Evolutionary conservation across 2,329 filamentous ascomycete species (phyloP), one percentile per base, ranked within the genome.

Genomic region (Myotisia sp.): DNA sequence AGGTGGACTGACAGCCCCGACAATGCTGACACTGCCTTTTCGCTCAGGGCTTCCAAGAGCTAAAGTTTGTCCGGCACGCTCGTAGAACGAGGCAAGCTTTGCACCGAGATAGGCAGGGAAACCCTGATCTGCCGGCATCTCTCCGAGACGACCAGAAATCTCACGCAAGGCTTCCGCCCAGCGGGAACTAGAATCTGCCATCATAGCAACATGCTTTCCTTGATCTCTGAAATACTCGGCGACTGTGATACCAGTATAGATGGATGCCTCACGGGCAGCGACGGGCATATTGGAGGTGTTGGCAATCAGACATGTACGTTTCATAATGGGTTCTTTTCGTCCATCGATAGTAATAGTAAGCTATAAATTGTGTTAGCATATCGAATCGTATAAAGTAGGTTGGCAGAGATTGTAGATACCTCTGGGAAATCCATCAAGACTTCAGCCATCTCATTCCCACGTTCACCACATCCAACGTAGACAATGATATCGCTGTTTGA

Each of bases 271-370:
- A 65, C 90, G 84, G 41, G 90, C 90, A 44, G 90, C 90, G 53
- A 98, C 90, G 42, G 90, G 90, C 90, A 98, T 98, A 70, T 98
- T 98, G 50, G 90, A 98, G 27, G 90, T 98, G 65, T 98, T 98
- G 59, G 90, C 90, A 55, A 98, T 95, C 41, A 98, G 71, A 14
- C 85, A 92, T 10, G 90, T 98, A 59, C 90, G 87, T 75, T 98
- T 98, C 90, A 98, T 98, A 68, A 98, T 98, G 47, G 87, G 86
- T 59, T 98, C 90, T 63, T 87, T 79, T 55, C 87, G 84, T 50
- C 90, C 90, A 27, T 93, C 79, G 48, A 95, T 76, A 12, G 92
- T 79, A 54, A 98, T 98, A 30, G 82, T 81, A 45, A 98, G 81
- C 71, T 71, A 47, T 10, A 20, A 12, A 8, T 17, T 18, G 18